Percentiles rank a stretch among this genome's conserved stretches.
phyloP scores from a whole-genome alignment of 169 alveolate genomes.

The Eimeria brunetti region DNA sequence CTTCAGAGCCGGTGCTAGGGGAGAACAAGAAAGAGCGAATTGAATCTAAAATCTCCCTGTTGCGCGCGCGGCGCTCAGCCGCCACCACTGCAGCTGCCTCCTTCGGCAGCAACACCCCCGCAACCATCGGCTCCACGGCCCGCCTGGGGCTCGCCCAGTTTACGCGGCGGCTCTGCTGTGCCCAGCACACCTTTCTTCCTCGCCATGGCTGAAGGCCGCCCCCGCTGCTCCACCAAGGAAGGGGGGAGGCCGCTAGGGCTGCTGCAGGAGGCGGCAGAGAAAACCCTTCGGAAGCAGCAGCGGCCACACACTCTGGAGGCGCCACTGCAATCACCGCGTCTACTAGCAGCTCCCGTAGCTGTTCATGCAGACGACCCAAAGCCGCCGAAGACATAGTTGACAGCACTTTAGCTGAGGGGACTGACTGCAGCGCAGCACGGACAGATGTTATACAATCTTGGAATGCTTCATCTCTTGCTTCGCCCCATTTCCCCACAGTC shows the following conservation, averaged over 20 bases:
- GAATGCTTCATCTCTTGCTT: background rate
- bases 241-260: conserved; percentile 68
- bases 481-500: background rate
- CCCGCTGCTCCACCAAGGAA: conserved; percentile 76
- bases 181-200: conserved; percentile 41
- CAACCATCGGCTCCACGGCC: conserved; percentile 54
- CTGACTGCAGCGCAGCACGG: conserved; percentile 35
- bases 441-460: conserved; percentile 19
- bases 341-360: conserved; percentile 10
- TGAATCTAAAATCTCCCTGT: background rate
- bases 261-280: conserved; percentile 68
- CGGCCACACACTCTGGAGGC: conserved; percentile 45
- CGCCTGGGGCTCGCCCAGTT: conserved; percentile 71
- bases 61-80: conserved; percentile 16
- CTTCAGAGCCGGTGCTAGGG: background rate
- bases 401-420: conserved; percentile 30
- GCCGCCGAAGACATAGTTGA: conserved; percentile 14
- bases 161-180: conserved; percentile 72
- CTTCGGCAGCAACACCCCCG: conserved; percentile 51
- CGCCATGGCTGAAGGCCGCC: conserved; percentile 77
- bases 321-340: conserved; percentile 59
- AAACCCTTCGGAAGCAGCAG: conserved; percentile 62
- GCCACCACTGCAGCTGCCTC: conserved; percentile 48
- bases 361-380: conserved; percentile 1
- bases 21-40: background rate